phyloP scores from a whole-genome alignment of 805 yeast genomes.

The Yamadazyma philogaea region DNA sequence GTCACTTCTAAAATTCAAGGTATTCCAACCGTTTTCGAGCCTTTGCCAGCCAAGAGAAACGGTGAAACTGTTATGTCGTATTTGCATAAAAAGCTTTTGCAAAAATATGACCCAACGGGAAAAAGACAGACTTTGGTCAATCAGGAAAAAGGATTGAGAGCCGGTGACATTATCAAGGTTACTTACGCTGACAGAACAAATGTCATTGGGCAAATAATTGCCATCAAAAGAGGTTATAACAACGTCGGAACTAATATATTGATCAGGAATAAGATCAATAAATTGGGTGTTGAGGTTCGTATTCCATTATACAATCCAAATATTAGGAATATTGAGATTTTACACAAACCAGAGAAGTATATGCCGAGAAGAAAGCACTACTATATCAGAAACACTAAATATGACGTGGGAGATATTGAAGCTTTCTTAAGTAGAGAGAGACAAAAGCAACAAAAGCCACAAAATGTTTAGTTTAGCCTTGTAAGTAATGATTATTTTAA shows the following conservation, averaged over 20 bases:
- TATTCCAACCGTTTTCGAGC: slow-evolving; percentile 45
- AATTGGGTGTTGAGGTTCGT: slow-evolving; percentile 81
- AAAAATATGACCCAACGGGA: slow-evolving; percentile 69
- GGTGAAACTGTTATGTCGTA: slow-evolving; percentile 45
- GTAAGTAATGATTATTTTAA: slow-evolving; percentile 5
- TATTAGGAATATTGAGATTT: slow-evolving; percentile 70
- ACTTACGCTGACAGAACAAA: slow-evolving; percentile 65
- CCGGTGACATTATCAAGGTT: slow-evolving; percentile 82
- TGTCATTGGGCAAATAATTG: slow-evolving; percentile 76
- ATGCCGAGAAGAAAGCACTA: slow-evolving; percentile 80
- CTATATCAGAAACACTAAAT: slow-evolving; percentile 76
- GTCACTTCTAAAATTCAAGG: slow-evolving; percentile 13
- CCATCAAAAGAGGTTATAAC: slow-evolving; percentile 59
- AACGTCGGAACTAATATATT: slow-evolving; percentile 73
- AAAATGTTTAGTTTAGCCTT: neutral
- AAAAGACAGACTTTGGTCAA: slow-evolving; percentile 32
- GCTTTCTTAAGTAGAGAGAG: slow-evolving; percentile 26
- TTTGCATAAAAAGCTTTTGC: slow-evolving; percentile 49
- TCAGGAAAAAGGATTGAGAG: slow-evolving; percentile 44
- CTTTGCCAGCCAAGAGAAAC: slow-evolving; percentile 46
- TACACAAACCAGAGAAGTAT: slow-evolving; percentile 70
- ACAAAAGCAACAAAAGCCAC: slow-evolving; percentile 4
- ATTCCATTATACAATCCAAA: slow-evolving; percentile 80
- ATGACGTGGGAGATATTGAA: slow-evolving; percentile 74
- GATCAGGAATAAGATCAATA: slow-evolving; percentile 76